A percentile compares a stretch with the other conserved stretches of the same genome.
These are phyloP conservation scores for Simmondsia chinensis DNA, from an alignment of 148 eudicot species.

Conservation along the genomic window DNA sequence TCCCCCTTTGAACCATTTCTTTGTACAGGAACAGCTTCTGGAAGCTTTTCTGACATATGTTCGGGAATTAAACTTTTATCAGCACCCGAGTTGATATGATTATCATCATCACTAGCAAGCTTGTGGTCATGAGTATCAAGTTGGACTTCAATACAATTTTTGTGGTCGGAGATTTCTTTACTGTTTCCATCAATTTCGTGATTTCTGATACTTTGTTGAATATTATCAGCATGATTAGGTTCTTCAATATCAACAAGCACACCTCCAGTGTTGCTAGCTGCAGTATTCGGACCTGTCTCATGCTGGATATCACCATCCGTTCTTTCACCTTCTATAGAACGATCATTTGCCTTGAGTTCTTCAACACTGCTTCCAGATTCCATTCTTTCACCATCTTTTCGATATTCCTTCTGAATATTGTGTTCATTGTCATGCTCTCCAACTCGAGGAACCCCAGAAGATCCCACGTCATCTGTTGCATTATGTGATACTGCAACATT, in stretches of 20 bases:
- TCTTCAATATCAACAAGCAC: no score
- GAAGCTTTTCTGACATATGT: constrained; percentile 11
- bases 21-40: constrained; percentile 11
- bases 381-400: constrained; percentile 7
- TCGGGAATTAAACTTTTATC: constrained; percentile 12
- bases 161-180: background rate
- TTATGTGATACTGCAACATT: constrained; percentile 17
- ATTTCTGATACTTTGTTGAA: no score
- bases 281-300: no score
- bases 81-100: constrained; percentile 9
- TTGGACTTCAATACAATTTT: constrained; percentile 2
- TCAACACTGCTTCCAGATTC: constrained; percentile 12
- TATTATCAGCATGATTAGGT: no score
- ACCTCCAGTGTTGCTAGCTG: no score
- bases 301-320: no score
- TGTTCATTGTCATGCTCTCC: constrained; percentile 6
- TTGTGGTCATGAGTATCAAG: background rate
- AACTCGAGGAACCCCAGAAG: constrained; percentile 15
- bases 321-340: constrained; percentile 16
- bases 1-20: constrained; percentile 3
- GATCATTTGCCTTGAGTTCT: constrained; percentile 11
- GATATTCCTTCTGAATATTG: no score
- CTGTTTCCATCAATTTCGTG: no score
- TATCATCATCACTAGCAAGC: constrained; percentile 5
- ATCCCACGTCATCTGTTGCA: constrained; percentile 6